Conservation (phyloP, 73 alveolate genomes). For the Stentor roeselii region DNA sequence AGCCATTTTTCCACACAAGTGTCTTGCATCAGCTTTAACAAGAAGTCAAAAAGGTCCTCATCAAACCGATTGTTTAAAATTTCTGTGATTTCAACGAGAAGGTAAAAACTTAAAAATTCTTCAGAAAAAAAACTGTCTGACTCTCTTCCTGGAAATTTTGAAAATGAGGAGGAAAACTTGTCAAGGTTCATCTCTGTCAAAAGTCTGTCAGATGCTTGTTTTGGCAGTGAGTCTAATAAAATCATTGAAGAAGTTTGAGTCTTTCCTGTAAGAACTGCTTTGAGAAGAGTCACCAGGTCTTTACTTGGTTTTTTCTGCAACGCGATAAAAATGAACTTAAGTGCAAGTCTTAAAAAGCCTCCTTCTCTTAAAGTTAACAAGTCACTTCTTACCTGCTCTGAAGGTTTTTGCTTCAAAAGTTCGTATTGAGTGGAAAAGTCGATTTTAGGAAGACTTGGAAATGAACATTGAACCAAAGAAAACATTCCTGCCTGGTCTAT, state of each 20-base stretch:
- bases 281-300: background rate
- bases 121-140: background rate
- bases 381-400: background rate
- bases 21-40: background rate
- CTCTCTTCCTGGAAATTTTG: background rate
- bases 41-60: background rate
- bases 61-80: background rate
- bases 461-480: background rate
- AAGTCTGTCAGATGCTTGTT: background rate
- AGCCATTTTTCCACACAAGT: background rate
- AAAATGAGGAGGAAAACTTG: background rate
- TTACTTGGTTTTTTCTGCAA: background rate
- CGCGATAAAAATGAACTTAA: background rate
- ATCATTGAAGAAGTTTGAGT: background rate
- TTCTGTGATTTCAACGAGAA: conserved; percentile 2
- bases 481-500: background rate
- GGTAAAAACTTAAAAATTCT: background rate
- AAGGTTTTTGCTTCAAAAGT: background rate
- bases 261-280: background rate
- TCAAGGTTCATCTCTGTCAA: background rate
- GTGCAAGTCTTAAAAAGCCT: background rate
- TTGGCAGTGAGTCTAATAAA: background rate
- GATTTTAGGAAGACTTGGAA: background rate
- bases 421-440: background rate
- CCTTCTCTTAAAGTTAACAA: background rate